Base-by-base conservation (phyloP, 164 flowering plant genomes). In the Amborella trichopoda region DNA sequence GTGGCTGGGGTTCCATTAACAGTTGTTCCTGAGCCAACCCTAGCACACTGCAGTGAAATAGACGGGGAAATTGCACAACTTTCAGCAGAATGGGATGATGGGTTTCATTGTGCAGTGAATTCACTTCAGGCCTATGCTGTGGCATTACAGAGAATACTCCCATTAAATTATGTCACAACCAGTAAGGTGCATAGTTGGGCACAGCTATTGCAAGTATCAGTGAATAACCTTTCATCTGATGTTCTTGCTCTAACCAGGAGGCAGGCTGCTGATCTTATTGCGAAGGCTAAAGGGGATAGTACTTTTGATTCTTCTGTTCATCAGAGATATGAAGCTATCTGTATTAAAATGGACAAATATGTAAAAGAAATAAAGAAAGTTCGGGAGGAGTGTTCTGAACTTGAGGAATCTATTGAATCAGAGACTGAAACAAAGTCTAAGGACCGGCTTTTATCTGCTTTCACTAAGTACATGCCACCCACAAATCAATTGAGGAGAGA, bases 21-120 rank as follows among this genome's bases (percentile, higher is more conserved):
- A 41, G 59, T 86, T 37, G 96, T 91, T 56, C 98, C 98, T 39
- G 98, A 91, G 71, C 96, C 98, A 24, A 91, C 98, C 25, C 94
- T 76, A 71, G 94, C 64, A 43, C 96, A 83, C 33, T 91, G 96
- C 68, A 69, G 60, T 48, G 98, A 91, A 34, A 70, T 86, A 49
- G 98, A 91, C 62, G 72, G 74, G 64, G 98, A 91, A 46, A 74
- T 81, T 68, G 80, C 79, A 58, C 71, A 75, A 54, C 70, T 75
- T 33, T 60, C 78, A 28, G 52, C 68, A 45, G 93, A 81, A 40
- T 59, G 86, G 58, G 87, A 76, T 51, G 63, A 43, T 53, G 93
- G 85, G 33, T 68, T 81, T 23, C 68, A 91, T 55, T 62, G 76
- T 62, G 83, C 85, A 5, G 46, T 68, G 28, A 55, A 66, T 48